A percentile compares a stretch with the other conserved stretches of the same genome.
Conservation (phyloP, 1,284 basidiomycete species). For the Apiotrichum veenhuisii region DNA sequence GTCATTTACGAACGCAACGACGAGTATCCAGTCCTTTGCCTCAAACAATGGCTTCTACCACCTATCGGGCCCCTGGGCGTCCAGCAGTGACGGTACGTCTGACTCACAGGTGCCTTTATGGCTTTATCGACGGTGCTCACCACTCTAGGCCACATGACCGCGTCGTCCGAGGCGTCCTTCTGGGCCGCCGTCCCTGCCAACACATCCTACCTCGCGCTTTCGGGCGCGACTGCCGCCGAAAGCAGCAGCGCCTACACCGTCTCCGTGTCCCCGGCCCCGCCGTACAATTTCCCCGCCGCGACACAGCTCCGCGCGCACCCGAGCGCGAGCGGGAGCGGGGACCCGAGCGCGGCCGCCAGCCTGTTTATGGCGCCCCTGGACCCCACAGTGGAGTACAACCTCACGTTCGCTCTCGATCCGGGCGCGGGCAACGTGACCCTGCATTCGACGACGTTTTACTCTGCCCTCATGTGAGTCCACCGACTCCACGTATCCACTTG, state of each 20-base stretch:
- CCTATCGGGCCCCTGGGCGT: not conserved
- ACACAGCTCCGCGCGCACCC: not conserved
- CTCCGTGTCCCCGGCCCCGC: not conserved
- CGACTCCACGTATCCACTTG: not conserved
- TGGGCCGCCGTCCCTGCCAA: not conserved
- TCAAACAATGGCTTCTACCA: not conserved
- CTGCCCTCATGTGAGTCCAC: not conserved
- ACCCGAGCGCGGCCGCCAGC: too few species aligned
- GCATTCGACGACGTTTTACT: not conserved
- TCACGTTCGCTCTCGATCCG: not conserved
- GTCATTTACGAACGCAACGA: not conserved
- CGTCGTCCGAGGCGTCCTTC: not conserved
- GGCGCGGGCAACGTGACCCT: not conserved
- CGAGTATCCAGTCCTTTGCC: not conserved
- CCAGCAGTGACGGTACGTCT: not conserved
- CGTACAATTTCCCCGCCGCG: not conserved
- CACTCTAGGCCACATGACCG: not conserved
- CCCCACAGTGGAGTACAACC: not conserved
- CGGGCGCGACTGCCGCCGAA: not conserved
- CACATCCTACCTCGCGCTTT: not conserved
- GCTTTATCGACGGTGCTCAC: not conserved
- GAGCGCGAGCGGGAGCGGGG: too few species aligned
- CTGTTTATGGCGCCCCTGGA: slow-evolving; percentile 1
- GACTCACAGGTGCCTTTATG: too few species aligned
- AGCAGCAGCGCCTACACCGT: not conserved